These are phyloP conservation scores for Phallus indusiatus DNA, from an alignment of 768 basidiomycete species.

Conservation along the genomic window DNA sequence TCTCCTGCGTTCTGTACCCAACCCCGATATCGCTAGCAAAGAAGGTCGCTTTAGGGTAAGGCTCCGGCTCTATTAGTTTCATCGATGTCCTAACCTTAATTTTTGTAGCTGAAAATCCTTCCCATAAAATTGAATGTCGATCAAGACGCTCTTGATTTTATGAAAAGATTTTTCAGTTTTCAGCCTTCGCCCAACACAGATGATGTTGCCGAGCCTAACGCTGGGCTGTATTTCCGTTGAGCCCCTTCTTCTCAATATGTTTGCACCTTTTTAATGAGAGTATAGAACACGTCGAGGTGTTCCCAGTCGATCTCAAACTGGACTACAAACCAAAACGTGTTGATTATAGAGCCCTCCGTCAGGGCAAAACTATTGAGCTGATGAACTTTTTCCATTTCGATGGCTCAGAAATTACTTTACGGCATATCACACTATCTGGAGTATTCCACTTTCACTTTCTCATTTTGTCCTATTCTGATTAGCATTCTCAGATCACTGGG, in stretches of 20 bases:
- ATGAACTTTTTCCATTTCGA: constrained; percentile 99
- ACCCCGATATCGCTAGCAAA: constrained; percentile 49
- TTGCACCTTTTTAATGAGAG: background rate
- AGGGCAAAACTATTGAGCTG: constrained; percentile 88
- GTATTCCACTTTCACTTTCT: constrained; percentile 37
- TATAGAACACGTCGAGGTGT: constrained; percentile 86
- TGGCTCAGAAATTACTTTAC: constrained; percentile 93
- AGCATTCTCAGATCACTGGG: constrained; percentile 64
- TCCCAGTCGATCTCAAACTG: constrained; percentile 89
- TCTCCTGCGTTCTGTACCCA: constrained; percentile 54
- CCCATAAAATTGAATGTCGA: constrained; percentile 92
- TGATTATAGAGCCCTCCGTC: constrained; percentile 81
- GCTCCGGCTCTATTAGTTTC: constrained; percentile 20
- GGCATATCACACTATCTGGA: constrained; percentile 86
- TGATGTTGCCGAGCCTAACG: constrained; percentile 21
- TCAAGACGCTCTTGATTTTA: constrained; percentile 95
- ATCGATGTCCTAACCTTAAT: constrained; percentile 1
- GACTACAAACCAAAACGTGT: constrained; percentile 98
- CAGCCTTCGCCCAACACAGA: constrained; percentile 36
- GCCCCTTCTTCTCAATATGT: background rate
- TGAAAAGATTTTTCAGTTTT: constrained; percentile 95
- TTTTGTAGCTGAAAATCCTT: constrained; percentile 69
- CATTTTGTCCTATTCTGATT: background rate
- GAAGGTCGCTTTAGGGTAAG: constrained; percentile 72
- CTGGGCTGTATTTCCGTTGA: constrained; percentile 70